Evolutionary conservation across 176 grass and related monocot genomes (phyloP).

Genomic region (Echinochloa phyllopogon): DNA sequence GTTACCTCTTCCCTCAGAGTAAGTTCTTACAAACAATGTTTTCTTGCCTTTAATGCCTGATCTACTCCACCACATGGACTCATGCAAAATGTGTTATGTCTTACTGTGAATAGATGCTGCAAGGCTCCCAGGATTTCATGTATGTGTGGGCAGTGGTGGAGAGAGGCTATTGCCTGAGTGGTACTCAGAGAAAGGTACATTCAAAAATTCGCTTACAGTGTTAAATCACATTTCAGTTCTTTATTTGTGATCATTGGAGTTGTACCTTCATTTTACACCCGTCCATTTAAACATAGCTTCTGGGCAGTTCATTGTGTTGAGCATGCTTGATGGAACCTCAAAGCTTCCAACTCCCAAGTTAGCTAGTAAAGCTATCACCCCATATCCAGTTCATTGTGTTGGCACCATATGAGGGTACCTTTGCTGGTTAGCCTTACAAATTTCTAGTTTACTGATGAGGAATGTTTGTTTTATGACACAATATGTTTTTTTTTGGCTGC

Average conservation of each 20-base stretch:
- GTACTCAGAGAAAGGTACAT: conserved; percentile 89
- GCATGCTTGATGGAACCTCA: background rate
- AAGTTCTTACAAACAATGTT: conserved; percentile 24
- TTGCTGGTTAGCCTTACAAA: background rate
- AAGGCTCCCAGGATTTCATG: conserved; percentile 94
- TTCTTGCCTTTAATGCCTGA: conserved; percentile 12
- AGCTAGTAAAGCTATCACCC: conserved; percentile 16
- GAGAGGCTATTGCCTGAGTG: conserved; percentile 90
- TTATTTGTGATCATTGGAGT: conserved; percentile 11
- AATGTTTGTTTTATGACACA: background rate
- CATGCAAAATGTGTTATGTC: conserved; percentile 1
- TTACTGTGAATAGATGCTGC: conserved; percentile 67
- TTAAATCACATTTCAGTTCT: background rate
- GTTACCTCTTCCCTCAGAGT: conserved; percentile 89
- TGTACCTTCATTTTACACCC: background rate
- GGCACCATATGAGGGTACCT: background rate
- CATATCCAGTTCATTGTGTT: background rate
- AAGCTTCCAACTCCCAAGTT: background rate
- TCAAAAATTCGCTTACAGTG: background rate
- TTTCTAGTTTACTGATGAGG: background rate
- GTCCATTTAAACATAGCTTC: background rate
- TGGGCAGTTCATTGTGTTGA: background rate
- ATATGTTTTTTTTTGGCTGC: conserved; percentile 10
- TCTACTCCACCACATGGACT: background rate
- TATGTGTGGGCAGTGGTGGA: conserved; percentile 90